These are phyloP conservation scores for Anthostomella pinea DNA, from an alignment of 2,329 filamentous ascomycete species.

Conservation along the genomic window DNA sequence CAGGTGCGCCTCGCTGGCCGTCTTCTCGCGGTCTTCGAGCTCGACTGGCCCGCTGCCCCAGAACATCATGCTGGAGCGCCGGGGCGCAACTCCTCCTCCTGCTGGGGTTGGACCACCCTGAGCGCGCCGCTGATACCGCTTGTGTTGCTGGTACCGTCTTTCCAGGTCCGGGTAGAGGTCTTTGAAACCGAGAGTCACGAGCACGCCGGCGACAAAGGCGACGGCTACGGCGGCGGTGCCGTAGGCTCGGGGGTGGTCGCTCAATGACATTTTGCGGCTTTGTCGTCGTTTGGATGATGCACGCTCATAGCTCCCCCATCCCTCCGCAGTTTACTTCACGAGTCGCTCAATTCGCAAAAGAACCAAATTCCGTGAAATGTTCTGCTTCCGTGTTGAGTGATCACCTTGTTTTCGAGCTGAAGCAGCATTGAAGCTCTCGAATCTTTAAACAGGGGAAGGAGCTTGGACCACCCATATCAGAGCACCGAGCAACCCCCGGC, in stretches of 20 bases:
- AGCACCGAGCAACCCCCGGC: no score
- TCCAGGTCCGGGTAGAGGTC: conserved; percentile 77
- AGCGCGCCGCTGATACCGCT: conserved; percentile 26
- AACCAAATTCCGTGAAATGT: no score
- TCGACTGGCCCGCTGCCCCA: conserved; percentile 50
- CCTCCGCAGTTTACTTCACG: no score
- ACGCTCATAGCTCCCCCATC: not conserved
- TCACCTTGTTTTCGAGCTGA: no score
- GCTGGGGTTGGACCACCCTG: conserved; percentile 8
- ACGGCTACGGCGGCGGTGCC: conserved; percentile 63
- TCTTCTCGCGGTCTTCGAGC: conserved; percentile 55
- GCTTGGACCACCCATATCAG: no score
- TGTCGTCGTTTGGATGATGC: not conserved
- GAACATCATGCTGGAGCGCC: conserved; percentile 45
- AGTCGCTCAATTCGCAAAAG: no score
- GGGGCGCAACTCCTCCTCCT: conserved; percentile 18
- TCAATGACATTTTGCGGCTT: conserved; percentile 51
- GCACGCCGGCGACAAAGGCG: conserved; percentile 74
- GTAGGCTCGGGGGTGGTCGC: conserved; percentile 60
- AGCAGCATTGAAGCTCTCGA: no score
- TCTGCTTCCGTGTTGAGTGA: no score
- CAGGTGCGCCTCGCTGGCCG: conserved; percentile 17
- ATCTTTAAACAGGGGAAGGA: no score
- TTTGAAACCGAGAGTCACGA: conserved; percentile 74
- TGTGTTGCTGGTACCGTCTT: conserved; percentile 54